Conservation (phyloP, 75 land plant genomes). For the Pinus tabuliformis region DNA sequence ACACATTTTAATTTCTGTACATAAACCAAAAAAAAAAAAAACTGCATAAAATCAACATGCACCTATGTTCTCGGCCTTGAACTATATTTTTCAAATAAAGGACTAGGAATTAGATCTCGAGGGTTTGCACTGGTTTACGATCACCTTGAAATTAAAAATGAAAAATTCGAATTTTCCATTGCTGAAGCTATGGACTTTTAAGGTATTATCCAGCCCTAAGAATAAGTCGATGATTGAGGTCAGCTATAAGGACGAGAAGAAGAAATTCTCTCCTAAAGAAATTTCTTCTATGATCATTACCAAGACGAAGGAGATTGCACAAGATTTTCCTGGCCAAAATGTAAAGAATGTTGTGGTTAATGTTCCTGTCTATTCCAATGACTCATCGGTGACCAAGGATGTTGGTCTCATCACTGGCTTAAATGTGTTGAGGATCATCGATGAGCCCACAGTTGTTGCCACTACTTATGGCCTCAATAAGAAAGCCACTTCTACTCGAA, state of each 20-base stretch:
- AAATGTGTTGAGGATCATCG: constrained; percentile 23
- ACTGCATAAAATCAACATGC: too few relatives aligned
- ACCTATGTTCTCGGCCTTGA: too few relatives aligned
- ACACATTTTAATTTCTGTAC: too few relatives aligned
- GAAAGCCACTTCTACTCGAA: constrained; percentile 23
- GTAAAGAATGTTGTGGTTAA: constrained; percentile 27
- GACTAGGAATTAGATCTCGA: too few relatives aligned
- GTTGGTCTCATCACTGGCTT: constrained; percentile 8
- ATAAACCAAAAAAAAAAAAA: too few relatives aligned
- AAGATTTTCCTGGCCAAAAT: constrained; percentile 20
- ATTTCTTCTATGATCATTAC: constrained; percentile 30
- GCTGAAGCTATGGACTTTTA: constrained; percentile 38
- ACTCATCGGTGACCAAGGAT: constrained; percentile 13
- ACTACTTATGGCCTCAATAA: constrained; percentile 79
- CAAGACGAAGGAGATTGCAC: constrained; percentile 39
- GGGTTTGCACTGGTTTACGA: too few relatives aligned
- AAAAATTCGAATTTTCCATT: too few relatives aligned
- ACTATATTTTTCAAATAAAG: too few relatives aligned
- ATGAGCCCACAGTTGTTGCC: constrained; percentile 58
- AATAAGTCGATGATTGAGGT: constrained; percentile 41
- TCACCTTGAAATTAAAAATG: too few relatives aligned
- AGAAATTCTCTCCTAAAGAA: constrained; percentile 21
- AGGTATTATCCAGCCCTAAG: constrained; percentile 29
- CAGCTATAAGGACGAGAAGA: constrained; percentile 29
- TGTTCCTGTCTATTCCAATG: too few relatives aligned